A percentile compares a stretch with the other conserved stretches of the same genome.
Conservation (phyloP, 495 filamentous ascomycete species). For the Trichoderma asperelloides region DNA sequence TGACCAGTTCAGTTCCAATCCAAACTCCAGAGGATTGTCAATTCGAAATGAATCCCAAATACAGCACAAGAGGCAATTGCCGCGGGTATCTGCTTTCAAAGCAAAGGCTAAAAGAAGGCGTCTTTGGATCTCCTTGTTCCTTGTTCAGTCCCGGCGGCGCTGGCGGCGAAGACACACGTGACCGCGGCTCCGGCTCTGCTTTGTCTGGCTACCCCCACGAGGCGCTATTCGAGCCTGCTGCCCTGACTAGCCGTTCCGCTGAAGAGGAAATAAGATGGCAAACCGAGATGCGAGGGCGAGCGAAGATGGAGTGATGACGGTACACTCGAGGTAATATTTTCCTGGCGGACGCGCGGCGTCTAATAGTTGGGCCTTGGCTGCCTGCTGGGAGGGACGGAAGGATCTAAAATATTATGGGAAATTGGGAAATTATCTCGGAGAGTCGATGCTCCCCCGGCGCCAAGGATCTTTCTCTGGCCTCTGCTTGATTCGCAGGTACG, state of each 20-base stretch:
- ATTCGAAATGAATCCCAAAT: neutral
- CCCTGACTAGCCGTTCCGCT: neutral
- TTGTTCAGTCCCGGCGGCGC: neutral
- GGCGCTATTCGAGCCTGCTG: neutral
- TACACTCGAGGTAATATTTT: neutral
- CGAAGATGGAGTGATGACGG: neutral
- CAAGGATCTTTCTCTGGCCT: neutral
- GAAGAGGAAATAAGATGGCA: neutral
- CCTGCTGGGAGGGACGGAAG: neutral
- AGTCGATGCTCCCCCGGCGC: constrained; percentile 1
- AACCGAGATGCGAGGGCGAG: neutral
- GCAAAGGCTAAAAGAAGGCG: neutral
- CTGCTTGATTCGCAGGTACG: neutral
- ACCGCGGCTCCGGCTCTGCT: neutral
- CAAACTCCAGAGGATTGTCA: neutral
- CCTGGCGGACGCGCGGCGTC: neutral
- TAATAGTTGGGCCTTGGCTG: neutral
- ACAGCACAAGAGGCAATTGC: neutral
- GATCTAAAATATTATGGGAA: constrained; percentile 7
- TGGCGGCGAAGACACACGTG: neutral
- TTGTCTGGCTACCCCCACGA: neutral
- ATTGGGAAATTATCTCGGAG: constrained; percentile 3
- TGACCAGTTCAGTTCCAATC: neutral
- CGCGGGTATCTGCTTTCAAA: neutral
- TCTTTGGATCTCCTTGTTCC: neutral